Conservation (phyloP, 176 grass and related monocot genomes). For the bread wheat (Triticum aestivum) region IWGSC_CS_RefSeq_v2.1 NC_057807.1:538876604-538877103, state of each 20-base stretch:
- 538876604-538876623: not conserved
- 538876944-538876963: slow-evolving; percentile 73
- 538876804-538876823: slow-evolving; percentile 36
- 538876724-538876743: slow-evolving; percentile 20
- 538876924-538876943: slow-evolving; percentile 47
- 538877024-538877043: slow-evolving; percentile 49
- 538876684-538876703: not conserved
- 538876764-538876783: slow-evolving; percentile 68
- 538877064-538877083: slow-evolving; percentile 70
- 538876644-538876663: not conserved
- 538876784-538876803: slow-evolving; percentile 95
- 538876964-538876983: slow-evolving; percentile 28
- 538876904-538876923: slow-evolving; percentile 41
- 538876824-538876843: slow-evolving; percentile 33
- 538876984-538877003: slow-evolving; percentile 26
- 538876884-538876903: slow-evolving; percentile 56
- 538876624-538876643: slow-evolving; percentile 3
- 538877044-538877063: slow-evolving; percentile 58
- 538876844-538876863: slow-evolving; percentile 87
- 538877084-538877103: slow-evolving; percentile 48
- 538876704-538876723: not conserved
- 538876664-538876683: not conserved
- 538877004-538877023: slow-evolving; percentile 23
- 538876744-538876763: slow-evolving; percentile 27
- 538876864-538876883: slow-evolving; percentile 53